Evolutionary conservation across 1,284 basidiomycete species (phyloP).

Genomic region (Hortiboletus rubellus): DNA sequence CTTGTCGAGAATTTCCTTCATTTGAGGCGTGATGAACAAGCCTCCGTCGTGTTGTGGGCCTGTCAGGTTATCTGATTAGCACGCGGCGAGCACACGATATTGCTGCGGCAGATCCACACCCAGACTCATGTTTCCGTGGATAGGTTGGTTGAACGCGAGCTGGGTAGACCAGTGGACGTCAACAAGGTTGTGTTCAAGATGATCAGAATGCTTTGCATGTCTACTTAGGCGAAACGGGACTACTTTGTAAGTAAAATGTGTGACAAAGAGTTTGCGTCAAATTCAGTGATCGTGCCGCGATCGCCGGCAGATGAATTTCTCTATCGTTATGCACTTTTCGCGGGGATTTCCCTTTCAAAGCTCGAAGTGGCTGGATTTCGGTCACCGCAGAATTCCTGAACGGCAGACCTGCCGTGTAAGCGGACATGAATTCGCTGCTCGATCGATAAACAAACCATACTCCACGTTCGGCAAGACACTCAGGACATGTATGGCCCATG

Average conservation of each 20-base stretch:
- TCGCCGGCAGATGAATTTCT: too few species aligned
- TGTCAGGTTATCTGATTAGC: conserved; percentile 10
- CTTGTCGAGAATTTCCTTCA: conserved; percentile 39
- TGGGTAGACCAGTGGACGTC: neutral
- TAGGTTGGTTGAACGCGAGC: neutral
- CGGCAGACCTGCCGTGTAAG: too few species aligned
- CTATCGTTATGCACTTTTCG: too few species aligned
- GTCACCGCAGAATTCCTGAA: too few species aligned
- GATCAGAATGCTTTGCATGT: neutral
- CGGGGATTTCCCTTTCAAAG: too few species aligned
- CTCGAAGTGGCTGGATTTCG: too few species aligned
- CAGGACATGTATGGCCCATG: too few species aligned
- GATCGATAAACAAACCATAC: too few species aligned
- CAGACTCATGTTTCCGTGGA: conserved; percentile 9
- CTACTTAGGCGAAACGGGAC: neutral
- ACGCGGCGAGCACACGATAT: too few species aligned
- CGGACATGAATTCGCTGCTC: too few species aligned
- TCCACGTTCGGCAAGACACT: too few species aligned
- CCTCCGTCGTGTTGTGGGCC: conserved; percentile 27
- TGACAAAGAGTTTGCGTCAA: neutral
- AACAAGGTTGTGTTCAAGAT: neutral
- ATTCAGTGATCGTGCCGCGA: too few species aligned
- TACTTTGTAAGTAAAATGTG: neutral
- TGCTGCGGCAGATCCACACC: conserved; percentile 6
- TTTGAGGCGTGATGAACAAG: conserved; percentile 39